Percentiles rank a stretch among this genome's conserved stretches.
These are phyloP conservation scores for Schrenkiella parvula DNA, from an alignment of 345 rosid genomes.

Conservation along the genomic window DNA sequence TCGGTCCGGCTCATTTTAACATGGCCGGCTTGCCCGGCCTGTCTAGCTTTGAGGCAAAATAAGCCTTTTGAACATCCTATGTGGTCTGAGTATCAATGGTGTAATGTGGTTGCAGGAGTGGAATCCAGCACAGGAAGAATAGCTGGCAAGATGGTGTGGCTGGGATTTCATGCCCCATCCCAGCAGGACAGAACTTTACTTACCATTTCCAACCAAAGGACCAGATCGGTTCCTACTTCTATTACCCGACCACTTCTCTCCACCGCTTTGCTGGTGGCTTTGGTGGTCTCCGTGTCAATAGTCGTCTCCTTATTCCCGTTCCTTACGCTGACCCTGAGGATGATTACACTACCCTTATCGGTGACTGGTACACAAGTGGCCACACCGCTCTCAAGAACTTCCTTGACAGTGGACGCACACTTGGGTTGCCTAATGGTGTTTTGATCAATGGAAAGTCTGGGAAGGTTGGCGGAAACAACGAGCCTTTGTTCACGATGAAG, in stretches of 20 bases:
- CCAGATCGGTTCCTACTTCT: constrained; percentile 69
- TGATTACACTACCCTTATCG: constrained; percentile 49
- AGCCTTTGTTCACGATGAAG: constrained; percentile 61
- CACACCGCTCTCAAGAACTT: constrained; percentile 41
- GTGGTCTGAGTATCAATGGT: background rate
- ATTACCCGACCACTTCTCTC: constrained; percentile 52
- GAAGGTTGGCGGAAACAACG: constrained; percentile 20
- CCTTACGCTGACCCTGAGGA: constrained; percentile 60
- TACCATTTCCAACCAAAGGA: constrained; percentile 83
- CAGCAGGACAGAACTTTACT: constrained; percentile 60
- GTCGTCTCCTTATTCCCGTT: constrained; percentile 60
- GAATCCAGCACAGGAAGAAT: constrained; percentile 78
- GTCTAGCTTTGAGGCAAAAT: too few species aligned
- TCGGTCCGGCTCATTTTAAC: background rate
- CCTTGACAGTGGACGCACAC: constrained; percentile 47
- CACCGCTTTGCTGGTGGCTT: constrained; percentile 62
- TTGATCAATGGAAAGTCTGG: constrained; percentile 51
- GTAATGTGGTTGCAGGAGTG: constrained; percentile 43
- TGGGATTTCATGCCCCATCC: constrained; percentile 71
- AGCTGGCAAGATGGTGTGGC: constrained; percentile 66
- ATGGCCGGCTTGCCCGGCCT: too few species aligned
- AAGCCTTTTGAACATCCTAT: background rate
- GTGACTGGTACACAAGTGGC: constrained; percentile 53
- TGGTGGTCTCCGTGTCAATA: constrained; percentile 66
- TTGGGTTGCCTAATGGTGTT: constrained; percentile 50